A percentile compares a stretch with the other conserved stretches of the same genome.
These are phyloP conservation scores for Mycena vitilis DNA, from an alignment of 768 basidiomycete species.

Conservation along the genomic window DNA sequence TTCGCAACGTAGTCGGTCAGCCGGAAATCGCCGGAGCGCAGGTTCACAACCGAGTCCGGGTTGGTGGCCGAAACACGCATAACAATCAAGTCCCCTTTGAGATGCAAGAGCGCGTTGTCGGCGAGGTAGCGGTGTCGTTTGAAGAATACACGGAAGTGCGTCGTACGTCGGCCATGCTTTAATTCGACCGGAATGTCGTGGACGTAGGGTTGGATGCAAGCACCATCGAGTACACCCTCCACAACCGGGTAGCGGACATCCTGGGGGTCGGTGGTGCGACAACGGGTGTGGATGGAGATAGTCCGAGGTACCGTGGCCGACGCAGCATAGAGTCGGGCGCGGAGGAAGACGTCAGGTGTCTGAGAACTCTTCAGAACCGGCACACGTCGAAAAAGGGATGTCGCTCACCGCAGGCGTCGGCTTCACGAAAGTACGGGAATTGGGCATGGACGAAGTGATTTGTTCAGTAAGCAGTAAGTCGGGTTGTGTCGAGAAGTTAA, in stretches of 20 bases:
- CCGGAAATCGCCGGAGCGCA: not conserved
- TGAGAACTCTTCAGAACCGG: too few relatives aligned
- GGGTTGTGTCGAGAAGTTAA: too few relatives aligned
- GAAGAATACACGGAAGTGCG: not conserved
- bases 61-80: not conserved
- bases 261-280: too few relatives aligned
- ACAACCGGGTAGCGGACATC: too few relatives aligned
- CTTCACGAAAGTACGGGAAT: too few relatives aligned
- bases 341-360: too few relatives aligned
- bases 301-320: too few relatives aligned
- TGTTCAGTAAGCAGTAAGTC: not conserved
- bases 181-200: not conserved
- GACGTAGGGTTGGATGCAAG: not conserved
- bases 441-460: not conserved
- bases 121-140: not conserved
- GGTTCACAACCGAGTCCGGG: not conserved
- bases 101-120: not conserved
- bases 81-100: not conserved
- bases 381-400: too few relatives aligned
- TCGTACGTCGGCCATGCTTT: not conserved
- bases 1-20: not conserved
- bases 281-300: too few relatives aligned
- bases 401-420: too few relatives aligned
- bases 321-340: too few relatives aligned
- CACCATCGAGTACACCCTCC: too few relatives aligned